phyloP scores from a whole-genome alignment of 2,329 filamentous ascomycete species.

The Diaporthe sp. region DNA sequence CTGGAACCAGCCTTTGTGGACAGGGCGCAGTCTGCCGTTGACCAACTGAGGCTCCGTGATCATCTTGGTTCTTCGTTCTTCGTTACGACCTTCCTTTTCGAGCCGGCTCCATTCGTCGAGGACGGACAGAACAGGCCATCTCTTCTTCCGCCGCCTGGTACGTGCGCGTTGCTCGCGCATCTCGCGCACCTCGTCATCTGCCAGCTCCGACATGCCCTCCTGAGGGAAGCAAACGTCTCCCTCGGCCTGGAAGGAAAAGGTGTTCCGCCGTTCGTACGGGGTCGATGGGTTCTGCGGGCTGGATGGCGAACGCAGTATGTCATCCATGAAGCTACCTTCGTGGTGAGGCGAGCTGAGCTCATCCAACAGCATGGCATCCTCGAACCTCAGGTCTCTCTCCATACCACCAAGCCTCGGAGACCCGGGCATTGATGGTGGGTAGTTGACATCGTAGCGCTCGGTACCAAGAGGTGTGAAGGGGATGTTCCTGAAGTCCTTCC shows the following conservation, averaged over 20 bases:
- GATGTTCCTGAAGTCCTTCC: conserved; percentile 50
- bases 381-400: conserved; percentile 70
- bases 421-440: conserved; percentile 77
- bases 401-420: conserved; percentile 67
- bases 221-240: conserved; percentile 95
- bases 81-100: conserved; percentile 89
- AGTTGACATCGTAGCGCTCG: conserved; percentile 75
- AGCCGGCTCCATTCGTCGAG: conserved; percentile 91
- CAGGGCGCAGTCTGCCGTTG: conserved; percentile 87
- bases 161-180: conserved; percentile 48
- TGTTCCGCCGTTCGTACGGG: conserved; percentile 63
- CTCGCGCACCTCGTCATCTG: conserved; percentile 75
- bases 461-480: conserved; percentile 48
- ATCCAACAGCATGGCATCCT: conserved; percentile 80
- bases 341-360: conserved; percentile 61
- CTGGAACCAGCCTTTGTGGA: conserved; percentile 85
- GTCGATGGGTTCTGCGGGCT: conserved; percentile 41
- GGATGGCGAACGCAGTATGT: conserved; percentile 5
- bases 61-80: conserved; percentile 87
- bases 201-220: conserved; percentile 83
- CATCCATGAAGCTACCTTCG: conserved; percentile 38
- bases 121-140: conserved; percentile 88
- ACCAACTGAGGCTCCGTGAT: conserved; percentile 95
- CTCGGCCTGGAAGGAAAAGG: conserved; percentile 75
- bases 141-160: conserved; percentile 73